phyloP scores from a whole-genome alignment of 2,329 filamentous ascomycete species.

The Pestalotiopsis sp. region DNA sequence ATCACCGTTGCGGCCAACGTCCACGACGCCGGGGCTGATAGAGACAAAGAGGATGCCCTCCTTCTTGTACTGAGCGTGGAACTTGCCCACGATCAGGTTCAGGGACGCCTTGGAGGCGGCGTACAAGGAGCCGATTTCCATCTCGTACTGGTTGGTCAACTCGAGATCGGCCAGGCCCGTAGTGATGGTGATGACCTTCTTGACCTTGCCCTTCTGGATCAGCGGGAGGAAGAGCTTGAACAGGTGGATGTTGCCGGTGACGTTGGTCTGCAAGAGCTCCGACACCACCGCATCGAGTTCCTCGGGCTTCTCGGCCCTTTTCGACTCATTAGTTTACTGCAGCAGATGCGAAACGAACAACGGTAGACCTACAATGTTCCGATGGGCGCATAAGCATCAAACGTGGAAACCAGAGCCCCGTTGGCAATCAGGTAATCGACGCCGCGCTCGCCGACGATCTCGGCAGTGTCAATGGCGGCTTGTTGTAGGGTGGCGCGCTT shows the following conservation, averaged over 20 bases:
- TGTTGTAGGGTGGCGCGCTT: slow-evolving; percentile 39
- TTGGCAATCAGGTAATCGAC: slow-evolving; percentile 10
- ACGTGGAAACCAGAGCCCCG: slow-evolving; percentile 26
- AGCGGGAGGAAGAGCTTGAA: slow-evolving; percentile 55
- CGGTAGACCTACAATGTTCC: slow-evolving; percentile 47
- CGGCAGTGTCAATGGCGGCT: background rate
- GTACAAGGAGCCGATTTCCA: slow-evolving; percentile 46
- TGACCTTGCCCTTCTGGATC: slow-evolving; percentile 47
- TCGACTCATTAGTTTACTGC: slow-evolving; percentile 1
- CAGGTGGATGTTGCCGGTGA: slow-evolving; percentile 51
- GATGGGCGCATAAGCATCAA: slow-evolving; percentile 29
- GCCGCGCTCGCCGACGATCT: slow-evolving; percentile 5
- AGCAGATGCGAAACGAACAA: slow-evolving; percentile 25
- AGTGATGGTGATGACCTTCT: slow-evolving; percentile 56
- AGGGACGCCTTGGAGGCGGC: slow-evolving; percentile 36
- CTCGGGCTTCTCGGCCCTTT: background rate
- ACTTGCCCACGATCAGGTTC: slow-evolving; percentile 36
- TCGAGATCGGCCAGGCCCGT: slow-evolving; percentile 47
- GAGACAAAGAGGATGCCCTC: slow-evolving; percentile 47
- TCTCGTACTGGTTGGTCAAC: slow-evolving; percentile 26
- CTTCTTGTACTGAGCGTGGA: slow-evolving; percentile 41
- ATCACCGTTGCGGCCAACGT: slow-evolving; percentile 17
- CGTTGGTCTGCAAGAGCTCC: slow-evolving; percentile 36
- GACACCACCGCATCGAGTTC: no score
- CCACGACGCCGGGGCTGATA: slow-evolving; percentile 46